Conservation (phyloP, 1,139 yeast species). For the Blastobotrys buckinghamii region DNA sequence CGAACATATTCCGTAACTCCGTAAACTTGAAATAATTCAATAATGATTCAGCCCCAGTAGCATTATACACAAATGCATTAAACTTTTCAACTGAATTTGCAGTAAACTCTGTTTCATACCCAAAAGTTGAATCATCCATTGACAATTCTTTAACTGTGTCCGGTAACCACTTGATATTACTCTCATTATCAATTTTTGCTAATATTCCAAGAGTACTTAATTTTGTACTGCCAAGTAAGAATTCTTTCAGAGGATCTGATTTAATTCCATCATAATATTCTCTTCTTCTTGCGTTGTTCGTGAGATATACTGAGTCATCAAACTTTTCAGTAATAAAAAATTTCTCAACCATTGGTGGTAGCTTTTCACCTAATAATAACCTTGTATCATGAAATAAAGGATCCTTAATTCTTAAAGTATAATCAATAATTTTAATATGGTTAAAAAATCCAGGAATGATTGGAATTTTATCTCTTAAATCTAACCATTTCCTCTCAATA, state of each 20-base stretch:
- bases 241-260: constrained; percentile 4
- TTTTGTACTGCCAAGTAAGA: not conserved
- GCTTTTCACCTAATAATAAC: not conserved
- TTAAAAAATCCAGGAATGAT: not conserved
- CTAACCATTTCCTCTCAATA: not conserved
- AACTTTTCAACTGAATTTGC: constrained; percentile 4
- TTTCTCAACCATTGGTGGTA: constrained; percentile 1
- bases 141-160: constrained; percentile 2
- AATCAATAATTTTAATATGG: not conserved
- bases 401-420: not conserved
- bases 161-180: constrained; percentile 6
- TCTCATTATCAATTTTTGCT: constrained; percentile 4
- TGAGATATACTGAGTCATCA: too few species aligned
- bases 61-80: not conserved
- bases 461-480: not conserved
- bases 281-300: too few species aligned
- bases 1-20: not conserved
- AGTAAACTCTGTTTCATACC: constrained; percentile 4
- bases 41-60: not conserved
- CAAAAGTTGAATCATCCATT: constrained; percentile 8
- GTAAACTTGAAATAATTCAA: constrained; percentile 4
- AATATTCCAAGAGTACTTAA: not conserved
- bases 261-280: not conserved
- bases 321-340: not conserved
- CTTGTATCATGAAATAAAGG: not conserved